Evolutionary conservation across 2,329 filamentous ascomycete species (phyloP).

Genomic region (Pseudogymnoascus sp.): DNA sequence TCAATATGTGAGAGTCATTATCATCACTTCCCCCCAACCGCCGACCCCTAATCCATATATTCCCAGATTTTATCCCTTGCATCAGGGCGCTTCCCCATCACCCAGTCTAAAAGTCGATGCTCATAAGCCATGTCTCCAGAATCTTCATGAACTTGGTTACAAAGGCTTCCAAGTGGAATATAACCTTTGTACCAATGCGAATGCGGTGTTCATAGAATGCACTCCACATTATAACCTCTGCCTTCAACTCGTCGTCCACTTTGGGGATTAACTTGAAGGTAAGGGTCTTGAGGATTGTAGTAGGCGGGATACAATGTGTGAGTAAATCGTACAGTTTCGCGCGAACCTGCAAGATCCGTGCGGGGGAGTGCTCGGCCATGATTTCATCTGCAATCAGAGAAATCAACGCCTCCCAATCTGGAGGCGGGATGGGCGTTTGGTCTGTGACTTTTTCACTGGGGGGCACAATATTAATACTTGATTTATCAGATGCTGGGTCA

Average conservation of each 20-base stretch:
- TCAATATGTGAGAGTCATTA: background rate
- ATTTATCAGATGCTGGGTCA: background rate
- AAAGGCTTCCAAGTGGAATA: conserved; percentile 97
- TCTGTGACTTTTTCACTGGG: conserved; percentile 82
- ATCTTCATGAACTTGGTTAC: conserved; percentile 98
- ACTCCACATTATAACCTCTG: conserved; percentile 90
- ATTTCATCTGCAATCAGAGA: conserved; percentile 87
- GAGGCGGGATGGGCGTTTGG: conserved; percentile 80
- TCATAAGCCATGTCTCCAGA: conserved; percentile 85
- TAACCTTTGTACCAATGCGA: conserved; percentile 86
- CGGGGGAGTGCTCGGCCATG: conserved; percentile 84
- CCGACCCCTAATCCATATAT: background rate
- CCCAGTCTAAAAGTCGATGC: conserved; percentile 57
- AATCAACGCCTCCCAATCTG: conserved; percentile 94
- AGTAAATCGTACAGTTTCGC: conserved; percentile 95
- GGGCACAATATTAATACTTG: conserved; percentile 26
- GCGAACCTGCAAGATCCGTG: conserved; percentile 77
- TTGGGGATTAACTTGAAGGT: conserved; percentile 86
- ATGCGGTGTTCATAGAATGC: conserved; percentile 97
- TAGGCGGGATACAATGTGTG: conserved; percentile 93
- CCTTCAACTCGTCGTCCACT: conserved; percentile 83
- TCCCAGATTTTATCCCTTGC: background rate
- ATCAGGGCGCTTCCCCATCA: background rate
- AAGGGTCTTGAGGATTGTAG: conserved; percentile 87
- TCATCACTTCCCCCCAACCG: background rate